A percentile compares a stretch with the other conserved stretches of the same genome.
phyloP scores from a whole-genome alignment of 345 rosid genomes.

The Citrus inodora region DNA sequence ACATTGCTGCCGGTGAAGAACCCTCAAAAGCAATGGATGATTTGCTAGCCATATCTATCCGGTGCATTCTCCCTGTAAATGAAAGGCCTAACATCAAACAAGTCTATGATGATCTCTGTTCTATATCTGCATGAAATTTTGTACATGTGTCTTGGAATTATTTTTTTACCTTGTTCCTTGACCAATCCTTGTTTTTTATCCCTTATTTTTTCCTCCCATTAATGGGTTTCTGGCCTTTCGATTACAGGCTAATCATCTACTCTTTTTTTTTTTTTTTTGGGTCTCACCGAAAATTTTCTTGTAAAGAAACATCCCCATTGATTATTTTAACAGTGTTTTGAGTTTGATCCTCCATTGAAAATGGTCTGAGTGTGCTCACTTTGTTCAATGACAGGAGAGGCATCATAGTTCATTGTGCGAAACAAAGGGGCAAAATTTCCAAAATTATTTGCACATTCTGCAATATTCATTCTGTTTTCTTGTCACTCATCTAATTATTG shows the following conservation, averaged over 20 bases:
- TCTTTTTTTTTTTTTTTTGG: constrained; percentile 13
- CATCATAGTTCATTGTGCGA: not conserved
- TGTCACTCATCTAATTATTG: not conserved
- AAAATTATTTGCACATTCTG: not conserved
- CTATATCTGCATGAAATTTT: constrained; percentile 68
- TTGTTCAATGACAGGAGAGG: not conserved
- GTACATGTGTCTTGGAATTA: constrained; percentile 63
- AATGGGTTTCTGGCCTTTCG: constrained; percentile 47
- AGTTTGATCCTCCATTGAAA: constrained; percentile 24
- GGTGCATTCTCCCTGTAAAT: constrained; percentile 78
- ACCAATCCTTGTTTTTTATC: constrained; percentile 25
- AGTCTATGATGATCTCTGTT: constrained; percentile 60
- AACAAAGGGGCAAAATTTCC: too few relatives aligned
- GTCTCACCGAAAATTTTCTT: constrained; percentile 26
- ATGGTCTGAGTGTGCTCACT: constrained; percentile 1
- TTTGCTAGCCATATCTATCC: constrained; percentile 67
- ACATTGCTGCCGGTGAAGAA: constrained; percentile 81
- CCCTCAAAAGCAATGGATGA: constrained; percentile 83
- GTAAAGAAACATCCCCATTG: constrained; percentile 47
- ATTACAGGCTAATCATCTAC: constrained; percentile 34
- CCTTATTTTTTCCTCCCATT: constrained; percentile 1
- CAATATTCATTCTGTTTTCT: not conserved
- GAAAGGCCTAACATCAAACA: constrained; percentile 96
- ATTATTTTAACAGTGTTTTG: constrained; percentile 38
- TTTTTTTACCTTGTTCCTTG: constrained; percentile 39